Conservation (phyloP, 1,139 yeast species). For the Ashbya aceris region DNA sequence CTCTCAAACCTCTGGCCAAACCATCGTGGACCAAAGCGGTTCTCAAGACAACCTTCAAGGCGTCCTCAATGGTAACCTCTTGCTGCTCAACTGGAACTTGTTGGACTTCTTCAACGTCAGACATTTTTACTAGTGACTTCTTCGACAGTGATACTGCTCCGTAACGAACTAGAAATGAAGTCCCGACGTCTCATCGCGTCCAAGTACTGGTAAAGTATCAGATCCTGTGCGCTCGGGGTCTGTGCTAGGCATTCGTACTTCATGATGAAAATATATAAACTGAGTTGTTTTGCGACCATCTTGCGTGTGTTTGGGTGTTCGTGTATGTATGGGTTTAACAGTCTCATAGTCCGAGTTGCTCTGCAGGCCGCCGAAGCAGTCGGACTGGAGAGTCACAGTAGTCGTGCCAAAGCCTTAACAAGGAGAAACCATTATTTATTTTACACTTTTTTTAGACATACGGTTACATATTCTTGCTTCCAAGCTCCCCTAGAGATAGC, state of each 20-base stretch:
- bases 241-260: not conserved
- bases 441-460: not conserved
- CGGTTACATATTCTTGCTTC: not conserved
- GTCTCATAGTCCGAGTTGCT: not conserved
- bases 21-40: slow-evolving; percentile 98
- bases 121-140: slow-evolving; percentile 67
- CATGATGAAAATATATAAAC: not conserved
- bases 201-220: not conserved
- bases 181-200: not conserved
- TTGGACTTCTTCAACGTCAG: slow-evolving; percentile 75
- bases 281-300: not conserved
- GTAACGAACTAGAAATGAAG: slow-evolving; percentile 31
- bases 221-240: not conserved
- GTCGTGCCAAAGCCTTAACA: not conserved
- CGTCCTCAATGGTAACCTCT: slow-evolving; percentile 95
- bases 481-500: not conserved
- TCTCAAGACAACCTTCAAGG: slow-evolving; percentile 96
- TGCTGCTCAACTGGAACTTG: slow-evolving; percentile 78
- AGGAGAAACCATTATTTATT: not conserved
- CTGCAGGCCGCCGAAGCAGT: not conserved
- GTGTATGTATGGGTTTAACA: not conserved
- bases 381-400: not conserved
- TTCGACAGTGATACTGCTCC: slow-evolving; percentile 85
- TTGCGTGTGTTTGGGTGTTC: not conserved
- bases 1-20: slow-evolving; percentile 99